Evolutionary conservation across 768 basidiomycete species (phyloP).

Genomic region (Lactarius hengduanensis): DNA sequence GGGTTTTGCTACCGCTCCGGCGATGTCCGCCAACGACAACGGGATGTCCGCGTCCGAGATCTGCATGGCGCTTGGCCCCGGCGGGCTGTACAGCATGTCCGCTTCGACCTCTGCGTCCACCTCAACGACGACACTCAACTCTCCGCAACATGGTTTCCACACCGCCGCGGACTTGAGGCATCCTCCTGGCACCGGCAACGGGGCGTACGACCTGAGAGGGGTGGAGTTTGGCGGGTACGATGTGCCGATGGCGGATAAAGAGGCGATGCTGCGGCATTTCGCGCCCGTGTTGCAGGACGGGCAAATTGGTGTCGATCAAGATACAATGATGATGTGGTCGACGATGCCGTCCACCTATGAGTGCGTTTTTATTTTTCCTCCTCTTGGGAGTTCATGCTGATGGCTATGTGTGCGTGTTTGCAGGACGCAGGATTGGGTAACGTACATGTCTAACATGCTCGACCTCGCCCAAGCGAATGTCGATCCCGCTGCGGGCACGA

Average conservation of each 20-base stretch:
- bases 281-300: constrained; percentile 21
- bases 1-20: neutral
- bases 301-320: constrained; percentile 27
- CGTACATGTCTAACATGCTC: constrained; percentile 26
- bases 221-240: constrained; percentile 20
- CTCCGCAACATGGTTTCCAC: constrained; percentile 11
- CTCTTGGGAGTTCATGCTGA: neutral
- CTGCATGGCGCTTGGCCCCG: neutral
- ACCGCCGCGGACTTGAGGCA: constrained; percentile 1
- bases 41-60: neutral
- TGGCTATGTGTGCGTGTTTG: neutral
- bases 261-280: constrained; percentile 17
- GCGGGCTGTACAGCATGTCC: neutral
- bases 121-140: constrained; percentile 4
- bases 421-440: constrained; percentile 29
- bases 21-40: neutral
- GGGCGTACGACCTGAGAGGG: constrained; percentile 9
- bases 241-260: constrained; percentile 12
- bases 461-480: constrained; percentile 8
- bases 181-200: neutral
- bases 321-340: constrained; percentile 31
- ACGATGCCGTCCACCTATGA: constrained; percentile 24
- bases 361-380: constrained; percentile 10
- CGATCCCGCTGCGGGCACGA: neutral
- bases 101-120: constrained; percentile 4